These are phyloP conservation scores for Boehmeria nivea DNA, from an alignment of 306 rosid species.

Conservation along the genomic window DNA sequence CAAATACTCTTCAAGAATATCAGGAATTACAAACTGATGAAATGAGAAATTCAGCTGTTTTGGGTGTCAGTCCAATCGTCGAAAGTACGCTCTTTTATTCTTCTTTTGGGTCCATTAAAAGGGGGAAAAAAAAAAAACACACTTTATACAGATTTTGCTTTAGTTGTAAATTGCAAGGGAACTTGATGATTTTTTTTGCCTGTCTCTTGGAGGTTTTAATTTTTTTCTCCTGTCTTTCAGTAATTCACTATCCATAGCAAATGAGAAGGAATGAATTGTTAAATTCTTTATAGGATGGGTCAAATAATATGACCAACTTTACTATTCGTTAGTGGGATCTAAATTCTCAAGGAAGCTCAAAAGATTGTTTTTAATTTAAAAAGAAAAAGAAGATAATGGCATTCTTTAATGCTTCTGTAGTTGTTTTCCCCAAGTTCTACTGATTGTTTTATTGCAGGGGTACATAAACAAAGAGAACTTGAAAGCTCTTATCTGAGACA, in stretches of 20 bases:
- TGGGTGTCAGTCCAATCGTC: conserved; percentile 29
- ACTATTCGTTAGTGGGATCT: too few species aligned
- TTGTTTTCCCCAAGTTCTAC: conserved; percentile 5
- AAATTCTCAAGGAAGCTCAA: too few species aligned
- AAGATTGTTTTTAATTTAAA: too few species aligned
- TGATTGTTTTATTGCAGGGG: conserved; percentile 40
- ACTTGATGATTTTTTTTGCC: neutral
- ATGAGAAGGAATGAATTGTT: too few species aligned
- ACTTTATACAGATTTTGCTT: neutral
- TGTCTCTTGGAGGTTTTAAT: neutral
- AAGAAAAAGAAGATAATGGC: too few species aligned
- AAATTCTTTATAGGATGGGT: too few species aligned
- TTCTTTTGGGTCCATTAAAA: conserved; percentile 17
- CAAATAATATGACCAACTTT: too few species aligned
- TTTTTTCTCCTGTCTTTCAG: too few species aligned
- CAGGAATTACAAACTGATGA: conserved; percentile 25
- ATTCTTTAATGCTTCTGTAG: neutral
- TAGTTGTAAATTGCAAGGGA: neutral
- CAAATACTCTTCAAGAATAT: conserved; percentile 27
- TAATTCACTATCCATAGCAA: too few species aligned
- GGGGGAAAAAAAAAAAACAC: neutral
- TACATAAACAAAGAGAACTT: conserved; percentile 32
- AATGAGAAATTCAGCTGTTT: conserved; percentile 30
- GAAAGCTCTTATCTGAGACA: conserved; percentile 56
- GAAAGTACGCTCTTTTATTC: conserved; percentile 45